Base-by-base conservation (phyloP, 164 flowering plant genomes). In the Vitis riparia region DNA sequence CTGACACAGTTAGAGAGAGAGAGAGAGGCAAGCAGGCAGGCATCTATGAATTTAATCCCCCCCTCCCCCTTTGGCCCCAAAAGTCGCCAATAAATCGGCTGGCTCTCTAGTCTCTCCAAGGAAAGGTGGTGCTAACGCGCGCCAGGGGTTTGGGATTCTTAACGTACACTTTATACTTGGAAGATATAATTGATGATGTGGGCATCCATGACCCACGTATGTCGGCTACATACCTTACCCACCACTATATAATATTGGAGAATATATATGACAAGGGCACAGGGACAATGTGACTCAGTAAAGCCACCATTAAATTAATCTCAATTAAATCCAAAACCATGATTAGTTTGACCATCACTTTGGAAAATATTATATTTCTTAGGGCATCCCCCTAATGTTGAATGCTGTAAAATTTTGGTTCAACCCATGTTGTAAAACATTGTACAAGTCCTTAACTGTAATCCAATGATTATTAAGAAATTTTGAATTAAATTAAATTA, bases 171-270 rank as follows among this genome's bases (percentile, higher is more conserved):
- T 29, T 50, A 27, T 55, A 59, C 10, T 65, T 51, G 49, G 15
- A 59, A 50, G 48, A 44, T 17, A 16, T 12, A 23, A 12, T 63
- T 48, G 51, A n/a, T 68, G 72, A 59, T 63, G 72, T 37, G 66
- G 68, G 73, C 56, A 51, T 67, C 70, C 37, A 66, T 61, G 61
- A 52, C 59, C 44, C 23, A 64, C 58, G 58, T 65, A n/a, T 68
- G 71, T 75, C 68, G 70, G 73, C 75, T 68, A 37, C 32, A 67
- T 59, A 63, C 75, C 73, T 68, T 68, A 55, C 75, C 79, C 75
- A 72, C 79, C 74, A 71, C 0, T n/a, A 14, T 62, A 60, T 58
- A 57, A 60, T 55, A 49, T 56, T 67, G 47, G 15, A n/a, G 15
- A 9, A 67, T 16, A 66, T 10, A 32, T 2, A 47, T 23, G 0